Evolutionary conservation across 2,329 filamentous ascomycete genomes (phyloP).

Genomic region (Cladorrhinum sp.): DNA sequence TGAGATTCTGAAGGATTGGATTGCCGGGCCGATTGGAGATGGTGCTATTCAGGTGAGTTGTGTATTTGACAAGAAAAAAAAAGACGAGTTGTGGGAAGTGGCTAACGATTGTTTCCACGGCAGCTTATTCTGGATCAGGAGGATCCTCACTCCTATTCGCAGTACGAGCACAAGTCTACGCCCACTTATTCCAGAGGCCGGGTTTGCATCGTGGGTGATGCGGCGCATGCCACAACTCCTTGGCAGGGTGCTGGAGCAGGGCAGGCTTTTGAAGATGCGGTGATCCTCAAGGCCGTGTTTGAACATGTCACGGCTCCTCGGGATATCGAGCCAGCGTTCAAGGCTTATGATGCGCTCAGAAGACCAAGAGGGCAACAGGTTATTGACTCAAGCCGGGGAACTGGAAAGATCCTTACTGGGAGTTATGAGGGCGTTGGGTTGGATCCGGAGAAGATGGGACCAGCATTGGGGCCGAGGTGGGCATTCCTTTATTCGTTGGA

Average conservation of each 20-base stretch:
- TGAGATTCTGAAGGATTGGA: not conserved
- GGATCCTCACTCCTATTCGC: not conserved
- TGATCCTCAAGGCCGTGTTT: conserved; percentile 22
- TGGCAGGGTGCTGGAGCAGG: conserved; percentile 26
- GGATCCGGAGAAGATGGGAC: conserved; percentile 12
- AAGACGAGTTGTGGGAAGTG: not conserved
- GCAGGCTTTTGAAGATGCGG: conserved; percentile 25
- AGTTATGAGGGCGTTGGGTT: conserved; percentile 15
- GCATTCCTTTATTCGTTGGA: conserved; percentile 14
- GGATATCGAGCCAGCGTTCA: conserved; percentile 10
- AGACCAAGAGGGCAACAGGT: conserved; percentile 18
- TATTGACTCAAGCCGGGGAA: conserved; percentile 12
- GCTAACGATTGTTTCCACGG: not conserved
- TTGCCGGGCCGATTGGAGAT: not conserved
- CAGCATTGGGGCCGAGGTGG: conserved; percentile 14
- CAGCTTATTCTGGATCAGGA: not conserved
- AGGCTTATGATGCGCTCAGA: conserved; percentile 14
- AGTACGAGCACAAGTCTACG: conserved; percentile 12
- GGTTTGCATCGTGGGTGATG: conserved; percentile 21
- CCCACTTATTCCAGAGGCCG: conserved; percentile 18
- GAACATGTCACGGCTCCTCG: conserved; percentile 10
- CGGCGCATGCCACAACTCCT: conserved; percentile 25
- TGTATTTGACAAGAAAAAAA: no score
- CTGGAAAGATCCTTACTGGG: conserved; percentile 17
- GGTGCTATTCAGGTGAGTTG: not conserved